A percentile compares a stretch with the other conserved stretches of the same genome.
These are phyloP conservation scores for Xylaria sp. DNA, from an alignment of 2,329 filamentous ascomycete genomes.

Conservation along the genomic window DNA sequence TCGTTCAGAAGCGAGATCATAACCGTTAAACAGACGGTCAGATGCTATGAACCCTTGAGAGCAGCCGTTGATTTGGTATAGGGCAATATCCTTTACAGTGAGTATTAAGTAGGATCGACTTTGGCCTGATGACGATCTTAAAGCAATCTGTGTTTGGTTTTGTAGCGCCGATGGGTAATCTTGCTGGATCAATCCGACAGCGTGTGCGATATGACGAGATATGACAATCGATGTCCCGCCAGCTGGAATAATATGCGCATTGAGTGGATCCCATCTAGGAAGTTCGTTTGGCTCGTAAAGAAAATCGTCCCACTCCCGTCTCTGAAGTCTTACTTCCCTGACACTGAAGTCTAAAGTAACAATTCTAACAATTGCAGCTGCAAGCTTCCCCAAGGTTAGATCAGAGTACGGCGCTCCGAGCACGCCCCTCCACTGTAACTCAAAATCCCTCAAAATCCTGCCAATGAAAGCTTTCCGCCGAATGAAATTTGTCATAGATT, in stretches of 20 bases:
- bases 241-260: background rate
- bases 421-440: conserved; percentile 2
- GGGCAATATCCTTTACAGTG: background rate
- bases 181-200: background rate
- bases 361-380: background rate
- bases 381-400: background rate
- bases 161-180: background rate
- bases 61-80: background rate
- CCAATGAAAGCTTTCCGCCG: background rate
- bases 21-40: background rate
- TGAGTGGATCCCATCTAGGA: conserved; percentile 6
- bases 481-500: background rate
- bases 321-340: background rate
- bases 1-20: background rate
- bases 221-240: background rate
- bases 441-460: background rate
- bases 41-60: background rate
- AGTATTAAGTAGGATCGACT: background rate
- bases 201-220: background rate
- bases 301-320: background rate
- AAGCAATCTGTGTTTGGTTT: background rate
- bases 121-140: background rate
- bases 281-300: background rate
- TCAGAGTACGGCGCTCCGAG: background rate
- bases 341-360: background rate